phyloP scores from a whole-genome alignment of 352 stramenopile genomes.

The Pythium sp. region DNA sequence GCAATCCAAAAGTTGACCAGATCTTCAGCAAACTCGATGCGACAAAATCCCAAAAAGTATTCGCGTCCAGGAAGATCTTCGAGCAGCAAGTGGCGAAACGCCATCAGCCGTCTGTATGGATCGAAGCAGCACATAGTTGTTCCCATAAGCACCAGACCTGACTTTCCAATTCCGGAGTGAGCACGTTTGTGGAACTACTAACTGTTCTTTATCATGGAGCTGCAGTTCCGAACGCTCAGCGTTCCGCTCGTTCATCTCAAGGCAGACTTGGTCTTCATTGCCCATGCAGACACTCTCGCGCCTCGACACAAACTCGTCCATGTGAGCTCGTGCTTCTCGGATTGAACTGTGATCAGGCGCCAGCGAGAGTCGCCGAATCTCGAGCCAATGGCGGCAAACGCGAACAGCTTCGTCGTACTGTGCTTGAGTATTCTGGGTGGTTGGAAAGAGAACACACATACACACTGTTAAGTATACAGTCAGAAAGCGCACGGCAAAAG shows the following conservation, averaged over 20 bases:
- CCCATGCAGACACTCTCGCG: slow-evolving; percentile 33
- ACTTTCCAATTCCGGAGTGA: background rate
- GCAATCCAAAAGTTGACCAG: slow-evolving; percentile 58
- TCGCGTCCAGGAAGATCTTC: slow-evolving; percentile 27
- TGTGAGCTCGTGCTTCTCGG: slow-evolving; percentile 19
- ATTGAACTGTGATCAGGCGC: slow-evolving; percentile 17
- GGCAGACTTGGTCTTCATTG: slow-evolving; percentile 29
- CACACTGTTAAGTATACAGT: background rate
- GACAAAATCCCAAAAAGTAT: slow-evolving; percentile 42
- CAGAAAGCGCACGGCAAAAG: background rate
- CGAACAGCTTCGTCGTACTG: slow-evolving; percentile 27
- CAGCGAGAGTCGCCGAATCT: slow-evolving; percentile 14
- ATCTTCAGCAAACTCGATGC: slow-evolving; percentile 53
- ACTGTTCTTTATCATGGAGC: slow-evolving; percentile 32
- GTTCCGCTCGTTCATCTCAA: slow-evolving; percentile 22
- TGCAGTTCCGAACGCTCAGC: slow-evolving; percentile 21
- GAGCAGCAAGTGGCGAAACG: slow-evolving; percentile 39
- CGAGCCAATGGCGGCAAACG: slow-evolving; percentile 22
- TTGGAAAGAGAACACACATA: background rate
- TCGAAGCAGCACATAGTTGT: background rate
- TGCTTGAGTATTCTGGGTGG: slow-evolving; percentile 19
- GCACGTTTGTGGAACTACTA: background rate
- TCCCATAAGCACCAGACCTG: background rate
- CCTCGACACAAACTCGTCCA: slow-evolving; percentile 39
- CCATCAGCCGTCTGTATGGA: slow-evolving; percentile 25